These are phyloP conservation scores for Dioscorea dumetorum DNA, from an alignment of 106 monocot species.

Conservation along the genomic window DNA sequence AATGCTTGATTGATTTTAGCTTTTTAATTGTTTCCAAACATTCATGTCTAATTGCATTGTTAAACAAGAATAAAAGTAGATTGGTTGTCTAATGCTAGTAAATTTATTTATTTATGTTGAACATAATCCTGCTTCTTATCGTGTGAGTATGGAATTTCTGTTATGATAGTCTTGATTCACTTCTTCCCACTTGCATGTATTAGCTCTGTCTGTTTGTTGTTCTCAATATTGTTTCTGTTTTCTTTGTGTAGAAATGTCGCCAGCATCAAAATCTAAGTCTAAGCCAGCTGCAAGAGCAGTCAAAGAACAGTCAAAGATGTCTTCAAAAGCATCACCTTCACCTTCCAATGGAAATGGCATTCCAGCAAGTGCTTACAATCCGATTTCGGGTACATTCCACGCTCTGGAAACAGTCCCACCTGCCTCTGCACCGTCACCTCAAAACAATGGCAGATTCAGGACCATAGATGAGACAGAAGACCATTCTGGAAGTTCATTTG, in stretches of 20 bases:
- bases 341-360: conserved; percentile 14
- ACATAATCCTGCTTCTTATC: no score
- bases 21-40: no score
- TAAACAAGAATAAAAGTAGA: no score
- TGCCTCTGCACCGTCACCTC: conserved; percentile 1
- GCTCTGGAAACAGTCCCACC: conserved; percentile 26
- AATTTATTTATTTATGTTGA: no score
- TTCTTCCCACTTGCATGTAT: no score
- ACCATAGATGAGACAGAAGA: conserved; percentile 41
- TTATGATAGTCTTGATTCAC: no score
- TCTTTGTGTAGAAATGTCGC: conserved; percentile 50
- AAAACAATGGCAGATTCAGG: conserved; percentile 22
- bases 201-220: no score
- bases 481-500: conserved; percentile 34
- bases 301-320: conserved; percentile 36
- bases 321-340: conserved; percentile 25
- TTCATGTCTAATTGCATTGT: no score
- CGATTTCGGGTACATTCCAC: conserved; percentile 53
- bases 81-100: no score
- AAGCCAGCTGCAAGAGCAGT: conserved; percentile 34
- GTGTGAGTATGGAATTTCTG: no score
- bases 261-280: conserved; percentile 75
- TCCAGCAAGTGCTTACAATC: conserved; percentile 37
- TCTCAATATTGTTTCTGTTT: background rate
- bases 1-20: no score